phyloP scores from a whole-genome alignment of 495 filamentous ascomycete species.

The Lasiosphaeria ovina region DNA sequence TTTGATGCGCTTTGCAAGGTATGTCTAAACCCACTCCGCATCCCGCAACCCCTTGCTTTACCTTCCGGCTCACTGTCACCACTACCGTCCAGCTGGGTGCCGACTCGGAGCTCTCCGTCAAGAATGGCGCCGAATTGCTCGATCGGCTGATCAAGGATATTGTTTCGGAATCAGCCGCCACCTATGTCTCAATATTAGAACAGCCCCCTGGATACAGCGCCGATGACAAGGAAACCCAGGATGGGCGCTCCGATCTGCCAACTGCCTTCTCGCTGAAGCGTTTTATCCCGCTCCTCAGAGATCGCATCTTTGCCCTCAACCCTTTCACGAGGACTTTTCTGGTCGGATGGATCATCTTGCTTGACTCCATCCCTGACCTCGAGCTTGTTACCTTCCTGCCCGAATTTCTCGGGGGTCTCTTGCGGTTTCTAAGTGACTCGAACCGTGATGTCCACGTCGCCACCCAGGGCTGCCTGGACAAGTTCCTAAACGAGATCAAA shows the following conservation, averaged over 20 bases:
- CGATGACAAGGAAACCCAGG: slow-evolving; percentile 50
- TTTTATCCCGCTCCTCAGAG: slow-evolving; percentile 91
- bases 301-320: slow-evolving; percentile 89
- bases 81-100: slow-evolving; percentile 70
- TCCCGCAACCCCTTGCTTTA: slow-evolving; percentile 5
- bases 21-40: slow-evolving; percentile 18
- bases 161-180: slow-evolving; percentile 91
- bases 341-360: slow-evolving; percentile 90
- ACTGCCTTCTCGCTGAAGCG: slow-evolving; percentile 89
- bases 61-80: slow-evolving; percentile 4
- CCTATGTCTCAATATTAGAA: slow-evolving; percentile 87
- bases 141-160: slow-evolving; percentile 98
- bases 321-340: slow-evolving; percentile 93
- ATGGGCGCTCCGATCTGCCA: slow-evolving; percentile 58
- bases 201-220: slow-evolving; percentile 48
- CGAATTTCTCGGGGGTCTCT: slow-evolving; percentile 84
- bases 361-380: slow-evolving; percentile 96
- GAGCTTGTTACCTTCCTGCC: slow-evolving; percentile 92
- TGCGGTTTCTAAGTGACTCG: slow-evolving; percentile 87
- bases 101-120: slow-evolving; percentile 93
- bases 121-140: slow-evolving; percentile 95
- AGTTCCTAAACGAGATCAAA: slow-evolving; percentile 91
- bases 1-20: slow-evolving; percentile 98
- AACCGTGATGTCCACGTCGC: slow-evolving; percentile 92
- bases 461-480: slow-evolving; percentile 85